Evolutionary conservation across 306 rosid genomes (phyloP).

Genomic region (Corylus americana): DNA sequence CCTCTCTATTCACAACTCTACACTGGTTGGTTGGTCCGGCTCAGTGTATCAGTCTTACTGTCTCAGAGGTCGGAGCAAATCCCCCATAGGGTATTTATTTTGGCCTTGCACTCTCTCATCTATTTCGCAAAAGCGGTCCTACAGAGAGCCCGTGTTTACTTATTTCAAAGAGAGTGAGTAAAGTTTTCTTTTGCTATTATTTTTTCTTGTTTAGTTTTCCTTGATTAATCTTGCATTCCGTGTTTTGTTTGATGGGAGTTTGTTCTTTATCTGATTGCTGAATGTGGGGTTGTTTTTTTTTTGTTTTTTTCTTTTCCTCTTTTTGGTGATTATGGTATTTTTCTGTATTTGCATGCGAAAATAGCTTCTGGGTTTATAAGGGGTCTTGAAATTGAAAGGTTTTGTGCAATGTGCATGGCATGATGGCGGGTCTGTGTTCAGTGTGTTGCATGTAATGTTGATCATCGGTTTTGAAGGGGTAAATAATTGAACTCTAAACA

Average conservation of each 20-base stretch:
- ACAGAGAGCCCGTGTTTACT: neutral
- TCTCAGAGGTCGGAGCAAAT: neutral
- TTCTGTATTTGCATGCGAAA: neutral
- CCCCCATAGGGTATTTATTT: neutral
- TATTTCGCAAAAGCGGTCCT: constrained; percentile 6
- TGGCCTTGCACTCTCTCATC: neutral
- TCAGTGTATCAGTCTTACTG: neutral
- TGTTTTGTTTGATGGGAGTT: neutral
- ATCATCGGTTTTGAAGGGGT: constrained; percentile 31
- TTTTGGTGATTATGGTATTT: constrained; percentile 8
- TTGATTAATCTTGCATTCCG: neutral
- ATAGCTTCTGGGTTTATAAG: constrained; percentile 11
- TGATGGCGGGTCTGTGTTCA: constrained; percentile 21
- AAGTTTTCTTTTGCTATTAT: neutral
- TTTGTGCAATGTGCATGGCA: constrained; percentile 25
- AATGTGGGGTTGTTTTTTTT: neutral
- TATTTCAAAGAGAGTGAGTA: constrained; percentile 17
- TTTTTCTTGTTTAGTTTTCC: neutral
- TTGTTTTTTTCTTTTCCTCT: neutral
- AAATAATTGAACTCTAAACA: constrained; percentile 31
- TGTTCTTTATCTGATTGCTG: neutral
- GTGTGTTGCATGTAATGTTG: constrained; percentile 45
- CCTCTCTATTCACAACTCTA: neutral
- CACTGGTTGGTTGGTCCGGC: neutral
- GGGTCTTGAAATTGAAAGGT: constrained; percentile 17